These are phyloP conservation scores for Penicillium glabrum DNA, from an alignment of 2,329 filamentous ascomycete genomes.

Conservation along the genomic window DNA sequence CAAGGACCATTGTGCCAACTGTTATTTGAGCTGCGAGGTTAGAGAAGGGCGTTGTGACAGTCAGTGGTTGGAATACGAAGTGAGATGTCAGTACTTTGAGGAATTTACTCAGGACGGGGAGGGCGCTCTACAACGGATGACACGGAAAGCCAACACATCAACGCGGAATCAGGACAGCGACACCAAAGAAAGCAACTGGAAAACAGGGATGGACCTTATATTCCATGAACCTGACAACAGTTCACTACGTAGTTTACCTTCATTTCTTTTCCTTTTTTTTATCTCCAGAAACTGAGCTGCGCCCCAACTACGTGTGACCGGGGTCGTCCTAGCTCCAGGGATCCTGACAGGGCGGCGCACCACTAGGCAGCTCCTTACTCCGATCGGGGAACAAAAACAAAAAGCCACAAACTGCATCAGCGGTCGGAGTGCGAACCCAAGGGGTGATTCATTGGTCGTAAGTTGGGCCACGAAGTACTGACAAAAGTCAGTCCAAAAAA, in stretches of 20 bases:
- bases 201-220: not conserved
- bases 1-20: no score
- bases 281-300: not conserved
- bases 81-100: no score
- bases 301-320: not conserved
- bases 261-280: not conserved
- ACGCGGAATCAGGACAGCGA: not conserved
- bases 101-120: no score
- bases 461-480: conserved; percentile 4
- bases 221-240: not conserved
- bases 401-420: conserved; percentile 20
- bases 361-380: conserved; percentile 14
- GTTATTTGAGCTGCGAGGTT: no score
- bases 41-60: no score
- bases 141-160: not conserved
- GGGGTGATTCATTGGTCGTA: conserved; percentile 5
- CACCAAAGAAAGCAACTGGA: not conserved
- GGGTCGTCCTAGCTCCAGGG: not conserved
- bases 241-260: not conserved
- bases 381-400: conserved; percentile 2
- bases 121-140: not conserved
- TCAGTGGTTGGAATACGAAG: no score
- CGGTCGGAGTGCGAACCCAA: conserved; percentile 6
- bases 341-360: not conserved
- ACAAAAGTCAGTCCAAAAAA: conserved; percentile 10